Evolutionary conservation across 441 rosid genomes (phyloP).

Genomic region (Populus tomentosa): DNA sequence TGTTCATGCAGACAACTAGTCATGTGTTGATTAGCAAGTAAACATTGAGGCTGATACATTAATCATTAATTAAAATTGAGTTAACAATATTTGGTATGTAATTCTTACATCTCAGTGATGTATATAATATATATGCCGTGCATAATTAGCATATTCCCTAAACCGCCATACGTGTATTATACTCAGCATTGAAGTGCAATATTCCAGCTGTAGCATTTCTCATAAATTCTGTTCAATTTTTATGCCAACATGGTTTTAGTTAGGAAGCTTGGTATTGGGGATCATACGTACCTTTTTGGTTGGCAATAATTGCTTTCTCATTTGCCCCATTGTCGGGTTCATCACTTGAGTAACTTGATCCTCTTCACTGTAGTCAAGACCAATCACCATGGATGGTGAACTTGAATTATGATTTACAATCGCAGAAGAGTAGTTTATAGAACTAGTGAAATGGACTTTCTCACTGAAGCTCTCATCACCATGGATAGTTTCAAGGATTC

Average conservation of each 20-base stretch:
- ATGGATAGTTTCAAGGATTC: background rate
- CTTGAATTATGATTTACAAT: background rate
- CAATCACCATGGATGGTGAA: conserved; percentile 1
- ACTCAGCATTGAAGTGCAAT: background rate
- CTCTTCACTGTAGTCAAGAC: background rate
- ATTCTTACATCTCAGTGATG: too few species aligned
- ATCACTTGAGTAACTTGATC: background rate
- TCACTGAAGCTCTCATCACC: too few species aligned
- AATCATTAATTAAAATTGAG: background rate
- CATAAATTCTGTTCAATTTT: background rate
- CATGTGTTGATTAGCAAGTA: background rate
- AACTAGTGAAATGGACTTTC: background rate
- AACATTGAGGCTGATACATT: background rate
- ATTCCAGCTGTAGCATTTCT: background rate
- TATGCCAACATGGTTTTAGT: background rate
- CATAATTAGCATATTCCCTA: too few species aligned
- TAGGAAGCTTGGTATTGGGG: background rate
- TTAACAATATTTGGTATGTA: background rate
- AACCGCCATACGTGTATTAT: too few species aligned
- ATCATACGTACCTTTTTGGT: background rate
- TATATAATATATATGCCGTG: too few species aligned
- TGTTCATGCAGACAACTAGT: background rate
- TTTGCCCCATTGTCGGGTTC: background rate
- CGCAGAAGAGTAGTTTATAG: background rate
- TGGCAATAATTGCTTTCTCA: conserved; percentile 1